Evolutionary conservation across 2,329 filamentous ascomycete species (phyloP).

Genomic region (Verticillium zaregamsianum): DNA sequence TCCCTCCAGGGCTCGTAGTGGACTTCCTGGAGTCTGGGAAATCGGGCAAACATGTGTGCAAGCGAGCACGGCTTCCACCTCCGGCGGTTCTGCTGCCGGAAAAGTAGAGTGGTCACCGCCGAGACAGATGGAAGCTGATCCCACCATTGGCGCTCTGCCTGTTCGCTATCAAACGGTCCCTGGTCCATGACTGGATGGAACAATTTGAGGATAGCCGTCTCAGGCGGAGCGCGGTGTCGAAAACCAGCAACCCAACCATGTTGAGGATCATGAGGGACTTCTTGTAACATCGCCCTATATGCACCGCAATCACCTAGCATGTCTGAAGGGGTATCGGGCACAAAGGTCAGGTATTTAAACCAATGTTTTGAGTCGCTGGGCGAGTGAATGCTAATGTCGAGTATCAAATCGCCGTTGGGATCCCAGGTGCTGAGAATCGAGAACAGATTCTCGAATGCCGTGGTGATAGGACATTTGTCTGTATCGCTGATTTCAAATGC

Average conservation of each 20-base stretch:
- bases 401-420: conserved; percentile 17
- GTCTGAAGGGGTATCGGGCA: conserved; percentile 15
- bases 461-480: conserved; percentile 12
- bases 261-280: conserved; percentile 7
- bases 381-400: conserved; percentile 26
- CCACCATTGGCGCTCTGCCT: conserved; percentile 19
- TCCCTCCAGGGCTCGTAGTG: conserved; percentile 27
- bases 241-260: conserved; percentile 18
- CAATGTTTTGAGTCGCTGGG: conserved; percentile 24
- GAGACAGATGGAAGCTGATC: conserved; percentile 19
- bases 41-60: conserved; percentile 22
- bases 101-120: conserved; percentile 23
- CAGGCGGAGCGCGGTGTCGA: conserved; percentile 11
- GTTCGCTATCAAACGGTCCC: conserved; percentile 16
- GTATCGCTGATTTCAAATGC: conserved; percentile 9
- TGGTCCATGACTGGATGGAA: conserved; percentile 16
- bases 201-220: conserved; percentile 13
- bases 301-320: background rate
- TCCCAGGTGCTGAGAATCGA: conserved; percentile 22
- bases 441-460: conserved; percentile 17
- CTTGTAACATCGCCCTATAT: background rate
- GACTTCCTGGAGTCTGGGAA: conserved; percentile 24
- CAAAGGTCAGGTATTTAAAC: conserved; percentile 23
- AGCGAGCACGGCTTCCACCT: conserved; percentile 22
- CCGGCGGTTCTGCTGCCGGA: conserved; percentile 26